Evolutionary conservation across 352 stramenopile species (phyloP), one percentile per base, ranked within the genome.

Genomic region (Peronospora farinosa): DNA sequence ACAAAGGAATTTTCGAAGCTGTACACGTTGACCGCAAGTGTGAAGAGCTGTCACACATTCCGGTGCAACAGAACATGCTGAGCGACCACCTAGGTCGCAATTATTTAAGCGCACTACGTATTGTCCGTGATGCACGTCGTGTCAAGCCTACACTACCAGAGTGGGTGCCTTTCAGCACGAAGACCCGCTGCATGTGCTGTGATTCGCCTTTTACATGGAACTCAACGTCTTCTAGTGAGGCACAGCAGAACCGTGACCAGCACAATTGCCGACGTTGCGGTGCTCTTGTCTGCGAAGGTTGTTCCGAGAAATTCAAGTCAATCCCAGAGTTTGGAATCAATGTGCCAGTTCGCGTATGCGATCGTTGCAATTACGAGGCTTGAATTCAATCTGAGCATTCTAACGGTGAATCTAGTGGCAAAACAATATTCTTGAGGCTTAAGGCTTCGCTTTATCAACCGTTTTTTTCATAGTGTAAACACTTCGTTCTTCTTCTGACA

Each of bases 201-300:
- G 82, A 92, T 54, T 81, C 72, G 16, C 80, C 81, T 15, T 95
- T 95, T 54, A 95, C 84, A 39, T 95, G 84, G 84, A 92, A 92
- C 54, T 91, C 80, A 57, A 95, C 83, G 45, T 92, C 81, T n/a
- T 84, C 68, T 16, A 93, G 82, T 43, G 81, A 95, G 43, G 84
- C 86, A 2, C 86, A 96, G 57, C 74, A 88, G 45, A 91, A 92
- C 41, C 76, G 78, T 27, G 86, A 96, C 61, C 86, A 95, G 62
- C 84, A 96, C 67, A 95, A 95, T 51, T 96, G 86, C 60, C 68
- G 82, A 46, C 81, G 73, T 19, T 94, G 83, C 45, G 83, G 83
- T 12, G 77, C 66, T 36, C 67, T 94, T 19, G 78, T 92, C 13
- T 94, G 83, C 39, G 77, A 88, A 54, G 81, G 81, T n/a, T 94